A percentile compares a stretch with the other conserved stretches of the same genome.
phyloP scores from a whole-genome alignment of 352 stramenopile species.

The Phytophthora sansomeana region DNA sequence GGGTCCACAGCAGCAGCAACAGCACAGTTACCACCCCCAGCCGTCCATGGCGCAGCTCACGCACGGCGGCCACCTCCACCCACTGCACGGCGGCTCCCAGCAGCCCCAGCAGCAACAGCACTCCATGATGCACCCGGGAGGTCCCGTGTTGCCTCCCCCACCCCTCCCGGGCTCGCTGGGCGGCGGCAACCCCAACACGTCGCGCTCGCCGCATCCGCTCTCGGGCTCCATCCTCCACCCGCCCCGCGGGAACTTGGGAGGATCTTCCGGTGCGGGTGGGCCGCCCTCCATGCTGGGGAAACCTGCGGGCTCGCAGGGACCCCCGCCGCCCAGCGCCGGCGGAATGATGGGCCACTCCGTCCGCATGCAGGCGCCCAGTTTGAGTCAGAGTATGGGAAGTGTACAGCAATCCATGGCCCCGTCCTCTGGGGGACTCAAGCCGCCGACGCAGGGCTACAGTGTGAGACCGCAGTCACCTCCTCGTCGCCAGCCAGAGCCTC shows the following conservation, averaged over 20 bases:
- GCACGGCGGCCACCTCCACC: constrained; percentile 57
- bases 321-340: constrained; percentile 27
- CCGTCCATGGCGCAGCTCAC: constrained; percentile 69
- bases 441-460: constrained; percentile 40
- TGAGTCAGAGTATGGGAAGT: constrained; percentile 56
- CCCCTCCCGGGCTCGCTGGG: constrained; percentile 67
- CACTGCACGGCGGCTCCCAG: constrained; percentile 67
- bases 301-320: constrained; percentile 40
- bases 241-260: constrained; percentile 51
- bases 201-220: constrained; percentile 73
- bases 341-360: constrained; percentile 67
- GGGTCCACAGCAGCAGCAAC: constrained; percentile 29
- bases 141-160: constrained; percentile 68
- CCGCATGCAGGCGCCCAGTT: constrained; percentile 57
- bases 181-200: constrained; percentile 45
- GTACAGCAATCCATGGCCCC: constrained; percentile 40
- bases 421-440: constrained; percentile 43
- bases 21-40: constrained; percentile 75
- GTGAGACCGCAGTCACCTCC: constrained; percentile 55
- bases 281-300: constrained; percentile 67
- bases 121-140: constrained; percentile 65
- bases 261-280: constrained; percentile 34
- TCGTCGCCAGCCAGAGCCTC: constrained; percentile 47
- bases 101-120: constrained; percentile 38
- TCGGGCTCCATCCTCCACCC: constrained; percentile 76